These are phyloP conservation scores for Zoysia japonica DNA, from an alignment of 176 grass and related monocot genomes.

Conservation along the genomic window DNA sequence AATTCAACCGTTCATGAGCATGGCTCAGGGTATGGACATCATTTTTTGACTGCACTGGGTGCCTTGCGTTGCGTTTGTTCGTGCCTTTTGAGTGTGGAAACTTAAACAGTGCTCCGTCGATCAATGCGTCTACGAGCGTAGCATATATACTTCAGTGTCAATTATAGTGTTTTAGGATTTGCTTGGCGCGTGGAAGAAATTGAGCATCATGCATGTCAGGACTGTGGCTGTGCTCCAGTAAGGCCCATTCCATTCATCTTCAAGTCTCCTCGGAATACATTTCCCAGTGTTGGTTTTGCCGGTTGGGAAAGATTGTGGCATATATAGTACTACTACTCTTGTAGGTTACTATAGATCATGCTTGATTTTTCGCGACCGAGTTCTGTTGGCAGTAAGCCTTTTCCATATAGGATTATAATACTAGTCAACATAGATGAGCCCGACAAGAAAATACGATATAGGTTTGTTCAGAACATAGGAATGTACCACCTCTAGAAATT, in stretches of 20 bases:
- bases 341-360: not conserved
- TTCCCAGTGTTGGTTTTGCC: not conserved
- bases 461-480: not conserved
- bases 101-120: conserved; percentile 23
- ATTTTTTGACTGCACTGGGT: conserved; percentile 6
- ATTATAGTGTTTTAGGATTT: conserved; percentile 17
- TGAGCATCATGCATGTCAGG: not conserved
- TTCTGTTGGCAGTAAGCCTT: not conserved
- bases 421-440: not conserved
- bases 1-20: not conserved
- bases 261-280: not conserved
- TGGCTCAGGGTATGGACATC: conserved; percentile 32
- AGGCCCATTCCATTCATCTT: not conserved
- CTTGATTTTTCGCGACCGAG: not conserved
- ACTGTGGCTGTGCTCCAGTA: not conserved
- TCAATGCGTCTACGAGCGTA: conserved; percentile 25
- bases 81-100: conserved; percentile 32
- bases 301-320: not conserved
- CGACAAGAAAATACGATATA: not conserved
- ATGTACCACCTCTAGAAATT: not conserved
- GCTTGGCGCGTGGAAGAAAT: not conserved
- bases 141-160: conserved; percentile 9
- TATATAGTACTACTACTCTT: too few relatives aligned
- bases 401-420: not conserved
- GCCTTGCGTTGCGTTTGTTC: not conserved